Conservation (phyloP, 768 basidiomycete genomes). For the Panaeolus cyanescens region DNA sequence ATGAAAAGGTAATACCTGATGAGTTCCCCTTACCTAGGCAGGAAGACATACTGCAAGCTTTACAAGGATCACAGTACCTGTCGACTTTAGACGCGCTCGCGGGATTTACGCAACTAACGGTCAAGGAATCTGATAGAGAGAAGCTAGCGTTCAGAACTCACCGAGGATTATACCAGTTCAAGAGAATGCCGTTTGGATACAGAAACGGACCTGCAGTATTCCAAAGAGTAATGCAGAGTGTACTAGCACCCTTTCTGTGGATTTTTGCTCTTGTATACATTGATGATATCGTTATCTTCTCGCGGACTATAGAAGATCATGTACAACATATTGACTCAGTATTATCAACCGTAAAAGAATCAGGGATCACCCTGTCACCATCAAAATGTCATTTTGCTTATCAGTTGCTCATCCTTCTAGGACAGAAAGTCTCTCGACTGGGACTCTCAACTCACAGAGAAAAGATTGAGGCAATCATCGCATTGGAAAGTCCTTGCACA, state of each 20-base stretch:
- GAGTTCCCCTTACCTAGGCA: too few relatives aligned
- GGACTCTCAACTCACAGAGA: conserved; percentile 38
- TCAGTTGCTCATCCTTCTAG: conserved; percentile 32
- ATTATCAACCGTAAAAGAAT: conserved; percentile 22
- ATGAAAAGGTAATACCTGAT: neutral
- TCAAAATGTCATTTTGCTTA: conserved; percentile 35
- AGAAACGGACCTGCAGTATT: conserved; percentile 37
- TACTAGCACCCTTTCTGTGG: conserved; percentile 37
- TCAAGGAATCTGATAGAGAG: too few relatives aligned
- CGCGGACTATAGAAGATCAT: conserved; percentile 28
- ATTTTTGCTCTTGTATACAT: conserved; percentile 42
- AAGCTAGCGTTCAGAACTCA: too few relatives aligned
- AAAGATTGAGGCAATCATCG: conserved; percentile 34
- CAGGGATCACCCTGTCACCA: conserved; percentile 33
- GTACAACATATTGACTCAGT: conserved; percentile 29
- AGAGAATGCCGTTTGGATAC: conserved; percentile 40
- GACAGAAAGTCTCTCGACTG: too few relatives aligned
- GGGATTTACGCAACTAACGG: conserved; percentile 39
- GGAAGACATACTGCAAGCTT: too few relatives aligned
- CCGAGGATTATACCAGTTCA: conserved; percentile 40
- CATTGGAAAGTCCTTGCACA: conserved; percentile 25
- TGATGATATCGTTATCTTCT: conserved; percentile 41
- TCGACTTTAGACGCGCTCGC: conserved; percentile 27
- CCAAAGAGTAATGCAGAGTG: conserved; percentile 43
- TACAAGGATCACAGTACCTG: conserved; percentile 30